Conservation (phyloP, 345 rosid species). For the Linum trigynum region DNA sequence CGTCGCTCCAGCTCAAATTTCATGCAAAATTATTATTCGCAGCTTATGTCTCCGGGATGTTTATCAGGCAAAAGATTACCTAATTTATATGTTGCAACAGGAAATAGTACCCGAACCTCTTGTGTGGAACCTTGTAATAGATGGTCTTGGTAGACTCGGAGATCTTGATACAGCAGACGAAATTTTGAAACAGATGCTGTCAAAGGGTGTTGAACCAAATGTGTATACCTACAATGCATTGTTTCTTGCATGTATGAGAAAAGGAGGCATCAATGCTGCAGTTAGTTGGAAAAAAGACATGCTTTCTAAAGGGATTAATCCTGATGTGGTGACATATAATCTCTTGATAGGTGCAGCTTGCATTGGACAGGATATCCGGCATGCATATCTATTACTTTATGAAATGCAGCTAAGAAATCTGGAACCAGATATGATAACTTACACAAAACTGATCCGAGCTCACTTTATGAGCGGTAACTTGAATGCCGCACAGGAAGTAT, state of each 20-base stretch:
- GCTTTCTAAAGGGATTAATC: slow-evolving; percentile 30
- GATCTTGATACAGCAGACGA: slow-evolving; percentile 35
- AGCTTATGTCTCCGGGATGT: slow-evolving; percentile 45
- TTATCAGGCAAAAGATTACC: slow-evolving; percentile 33
- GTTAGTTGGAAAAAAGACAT: slow-evolving; percentile 39
- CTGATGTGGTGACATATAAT: slow-evolving; percentile 66
- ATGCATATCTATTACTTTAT: slow-evolving; percentile 39
- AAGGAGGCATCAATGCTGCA: slow-evolving; percentile 33
- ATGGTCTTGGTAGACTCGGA: slow-evolving; percentile 49
- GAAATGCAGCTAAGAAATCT: slow-evolving; percentile 51
- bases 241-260: slow-evolving; percentile 43
- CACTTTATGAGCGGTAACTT: slow-evolving; percentile 38
- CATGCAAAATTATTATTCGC: slow-evolving; percentile 47
- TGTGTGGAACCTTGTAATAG: slow-evolving; percentile 59
- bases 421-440: slow-evolving; percentile 52
- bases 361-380: slow-evolving; percentile 20
- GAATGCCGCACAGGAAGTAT: slow-evolving; percentile 37
- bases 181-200: slow-evolving; percentile 43
- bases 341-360: slow-evolving; percentile 52
- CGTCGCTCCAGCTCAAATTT: slow-evolving; percentile 48
- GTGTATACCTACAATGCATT: slow-evolving; percentile 59
- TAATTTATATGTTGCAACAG: slow-evolving; percentile 27
- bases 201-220: slow-evolving; percentile 52
- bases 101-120: slow-evolving; percentile 40
- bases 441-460: slow-evolving; percentile 56